Base-by-base conservation (phyloP, 163 green algal species). In the Scenedesmus sp. region DNA sequence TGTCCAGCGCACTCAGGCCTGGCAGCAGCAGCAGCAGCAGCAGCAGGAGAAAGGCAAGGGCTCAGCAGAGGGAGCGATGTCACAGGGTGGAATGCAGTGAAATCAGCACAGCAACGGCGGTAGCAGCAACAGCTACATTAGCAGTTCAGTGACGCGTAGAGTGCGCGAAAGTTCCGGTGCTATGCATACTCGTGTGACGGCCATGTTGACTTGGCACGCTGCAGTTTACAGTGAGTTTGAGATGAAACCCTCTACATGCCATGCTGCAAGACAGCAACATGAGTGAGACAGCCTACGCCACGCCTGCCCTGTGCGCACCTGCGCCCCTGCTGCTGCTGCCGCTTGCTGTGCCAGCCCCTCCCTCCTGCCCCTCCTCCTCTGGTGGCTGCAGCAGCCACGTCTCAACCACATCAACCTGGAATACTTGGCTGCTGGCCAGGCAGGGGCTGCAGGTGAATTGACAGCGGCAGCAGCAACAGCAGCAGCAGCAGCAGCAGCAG, bases 351-450 rank as follows among this genome's bases (percentile, higher is more conserved):
- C 34, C 55, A 66, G 60, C 84, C 56, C 34, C 87, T 55, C 16
- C 54, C 8, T 13, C 54, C 10, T 91, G 34, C 79, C 92, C 59
- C 76, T 96, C 93, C 6, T 95, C 93, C 54, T 95, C 93, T 8
- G 92, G 90, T 62, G 93, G 94, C 87, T 94, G 84, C 84, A 96
- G 87, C 90, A 95, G 91, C 95, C 95, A 97, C 74, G 88, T 94
- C 82, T 97, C 95, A 3, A 97, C 88, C 4, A 92, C 86, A 52
- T 95, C 94, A 15, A 96, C 93, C 82, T 95, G 87, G 55, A 93
- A 93, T 2, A 34, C 34, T 59, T 93, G 84, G 4, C 56, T 79
- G 66, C 34, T 83, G 16, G 88, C 83, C 20, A 92, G 56, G 52
- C 82, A 67, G n/a, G 92, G 91, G 57, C 92, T 94, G 87, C 77